phyloP scores from a whole-genome alignment of 768 basidiomycete species.

The Podaxis sp. region DNA sequence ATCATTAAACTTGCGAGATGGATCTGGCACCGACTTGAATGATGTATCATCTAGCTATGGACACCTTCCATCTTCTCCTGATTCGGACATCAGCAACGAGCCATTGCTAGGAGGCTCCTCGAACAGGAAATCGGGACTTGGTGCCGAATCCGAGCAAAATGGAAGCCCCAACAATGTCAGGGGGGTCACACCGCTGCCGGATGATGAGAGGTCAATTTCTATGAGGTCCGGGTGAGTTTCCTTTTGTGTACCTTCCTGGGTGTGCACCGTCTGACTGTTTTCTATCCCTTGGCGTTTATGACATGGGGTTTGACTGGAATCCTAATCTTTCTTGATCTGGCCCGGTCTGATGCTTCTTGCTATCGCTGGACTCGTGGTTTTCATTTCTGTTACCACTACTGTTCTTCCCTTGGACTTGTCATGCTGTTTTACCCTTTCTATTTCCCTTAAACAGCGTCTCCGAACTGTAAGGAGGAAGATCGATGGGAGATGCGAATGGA shows the following conservation, averaged over 20 bases:
- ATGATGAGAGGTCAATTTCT: background rate
- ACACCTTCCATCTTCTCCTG: slow-evolving; percentile 40
- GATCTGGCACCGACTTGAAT: slow-evolving; percentile 4
- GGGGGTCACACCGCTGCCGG: background rate
- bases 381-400: background rate
- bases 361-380: background rate
- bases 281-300: background rate
- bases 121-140: slow-evolving; percentile 14
- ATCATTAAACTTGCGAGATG: slow-evolving; percentile 13
- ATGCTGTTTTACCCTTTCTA: background rate
- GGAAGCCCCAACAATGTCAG: background rate
- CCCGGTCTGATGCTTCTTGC: background rate
- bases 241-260: background rate
- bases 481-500: background rate
- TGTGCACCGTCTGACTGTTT: background rate
- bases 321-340: background rate
- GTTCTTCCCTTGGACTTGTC: background rate
- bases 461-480: slow-evolving; percentile 7
- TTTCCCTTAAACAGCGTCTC: background rate
- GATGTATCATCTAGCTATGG: slow-evolving; percentile 30
- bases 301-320: background rate
- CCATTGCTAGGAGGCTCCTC: slow-evolving; percentile 27
- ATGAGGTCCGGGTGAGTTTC: background rate
- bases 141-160: slow-evolving; percentile 11
- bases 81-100: slow-evolving; percentile 34